Evolutionary conservation across 148 eudicot genomes (phyloP), one percentile per base, ranked within the genome.

Genomic region (Chenopodium formosanum): DNA sequence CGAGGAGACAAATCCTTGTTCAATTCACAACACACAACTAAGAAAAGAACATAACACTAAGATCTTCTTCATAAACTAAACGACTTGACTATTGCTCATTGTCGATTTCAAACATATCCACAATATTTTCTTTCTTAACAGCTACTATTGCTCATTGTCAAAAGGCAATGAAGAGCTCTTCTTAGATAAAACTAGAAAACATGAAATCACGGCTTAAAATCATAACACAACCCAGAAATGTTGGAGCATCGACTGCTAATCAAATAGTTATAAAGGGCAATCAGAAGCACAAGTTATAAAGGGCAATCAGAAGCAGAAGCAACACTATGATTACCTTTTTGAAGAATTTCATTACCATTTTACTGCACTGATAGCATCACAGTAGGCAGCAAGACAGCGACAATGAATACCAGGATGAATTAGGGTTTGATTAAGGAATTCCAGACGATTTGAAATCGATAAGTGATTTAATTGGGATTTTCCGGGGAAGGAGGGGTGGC

Each of bases 311-410:
- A 72, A 72, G 70, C 70, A 37, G 31, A 60, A 63, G 12, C 22
- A 75, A 44, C 47, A 56, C 20, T 31, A 4, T 29, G 14, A 4
- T 27, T 69, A 90, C 92, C 98, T 88, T 88, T 95, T 95, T 95
- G 98, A 87, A 95, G 97, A 19, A 98, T 98, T 89, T 96, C 99
- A 79, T 12, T 82, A 90, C 92, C 99, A 96, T 91, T 96, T 96
- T 71, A 96, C 95, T 46, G 99, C 98, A 91, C 99, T 96, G 85
- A 96, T 93, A 80, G 98, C 99, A 89, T 96, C 99, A 14, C 99
- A 98, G 85, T 96, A 94, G 74, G 99, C 99, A 82, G 98, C 99
- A 86, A 96, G 95, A 89, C 99, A 96, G 40, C 98, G 97, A 79
- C 98, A 96, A 73, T 98, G 98, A 48, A 91, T 96, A 64, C 99